phyloP scores from a whole-genome alignment of 2,329 filamentous ascomycete genomes.

The Cordyceps cicadae region DNA sequence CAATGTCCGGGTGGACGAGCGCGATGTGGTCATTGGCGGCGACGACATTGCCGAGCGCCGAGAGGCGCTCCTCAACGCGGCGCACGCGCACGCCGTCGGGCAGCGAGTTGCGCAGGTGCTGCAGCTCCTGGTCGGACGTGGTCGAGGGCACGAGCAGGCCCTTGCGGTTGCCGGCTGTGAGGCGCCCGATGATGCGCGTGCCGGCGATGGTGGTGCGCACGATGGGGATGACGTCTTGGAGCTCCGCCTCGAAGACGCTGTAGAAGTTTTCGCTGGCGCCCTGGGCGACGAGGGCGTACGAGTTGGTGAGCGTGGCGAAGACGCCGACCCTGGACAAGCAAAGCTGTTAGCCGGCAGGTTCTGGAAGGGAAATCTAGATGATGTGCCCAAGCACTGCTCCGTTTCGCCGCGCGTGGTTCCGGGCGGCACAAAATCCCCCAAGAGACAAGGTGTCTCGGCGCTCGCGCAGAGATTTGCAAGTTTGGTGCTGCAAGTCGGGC shows the following conservation, averaged over 20 bases:
- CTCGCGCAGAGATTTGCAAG: not conserved
- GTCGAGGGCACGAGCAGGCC: slow-evolving; percentile 92
- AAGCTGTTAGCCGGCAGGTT: not conserved
- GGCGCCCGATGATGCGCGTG: slow-evolving; percentile 87
- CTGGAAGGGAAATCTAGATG: not conserved
- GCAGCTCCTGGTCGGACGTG: slow-evolving; percentile 95
- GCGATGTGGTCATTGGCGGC: slow-evolving; percentile 95
- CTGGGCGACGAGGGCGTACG: slow-evolving; percentile 87
- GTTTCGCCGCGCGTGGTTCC: not conserved
- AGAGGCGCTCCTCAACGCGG: slow-evolving; percentile 93
- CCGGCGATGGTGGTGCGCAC: slow-evolving; percentile 94
- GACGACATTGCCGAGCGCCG: slow-evolving; percentile 93
- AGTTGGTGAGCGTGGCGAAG: slow-evolving; percentile 94
- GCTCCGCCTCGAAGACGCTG: slow-evolving; percentile 94
- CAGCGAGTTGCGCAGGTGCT: slow-evolving; percentile 91
- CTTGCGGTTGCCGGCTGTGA: slow-evolving; percentile 95
- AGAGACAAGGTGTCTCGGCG: not conserved
- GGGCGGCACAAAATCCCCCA: not conserved
- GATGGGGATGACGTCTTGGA: slow-evolving; percentile 95
- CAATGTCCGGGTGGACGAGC: slow-evolving; percentile 89
- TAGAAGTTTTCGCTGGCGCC: slow-evolving; percentile 99
- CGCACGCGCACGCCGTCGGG: slow-evolving; percentile 90
- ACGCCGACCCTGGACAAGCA: slow-evolving; percentile 73
- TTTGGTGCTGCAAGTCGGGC: not conserved
- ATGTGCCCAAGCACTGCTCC: not conserved